phyloP scores from a whole-genome alignment of 164 flowering plant species.

The Akebia trifoliata region DNA sequence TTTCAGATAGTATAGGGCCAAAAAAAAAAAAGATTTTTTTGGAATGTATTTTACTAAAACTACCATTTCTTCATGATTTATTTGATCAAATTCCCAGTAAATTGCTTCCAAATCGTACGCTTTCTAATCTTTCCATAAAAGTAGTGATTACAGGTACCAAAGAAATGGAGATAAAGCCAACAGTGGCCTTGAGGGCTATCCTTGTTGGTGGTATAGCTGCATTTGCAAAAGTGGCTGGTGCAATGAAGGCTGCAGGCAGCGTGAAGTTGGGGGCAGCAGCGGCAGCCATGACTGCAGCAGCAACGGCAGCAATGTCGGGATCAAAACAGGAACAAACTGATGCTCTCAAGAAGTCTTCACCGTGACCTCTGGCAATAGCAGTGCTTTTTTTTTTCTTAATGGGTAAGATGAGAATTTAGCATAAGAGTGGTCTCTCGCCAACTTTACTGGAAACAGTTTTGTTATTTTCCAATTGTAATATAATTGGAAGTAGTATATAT shows the following conservation, averaged over 20 bases:
- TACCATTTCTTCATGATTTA: too few relatives aligned
- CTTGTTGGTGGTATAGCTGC: constrained; percentile 85
- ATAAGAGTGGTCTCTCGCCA: neutral
- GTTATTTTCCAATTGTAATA: too few relatives aligned
- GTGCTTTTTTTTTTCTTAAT: neutral
- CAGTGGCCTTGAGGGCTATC: constrained; percentile 78
- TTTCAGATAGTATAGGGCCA: too few relatives aligned
- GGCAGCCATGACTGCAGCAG: constrained; percentile 80
- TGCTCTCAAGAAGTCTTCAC: constrained; percentile 25
- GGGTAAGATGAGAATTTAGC: constrained; percentile 3
- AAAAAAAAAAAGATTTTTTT: too few relatives aligned
- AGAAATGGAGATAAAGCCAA: constrained; percentile 67
- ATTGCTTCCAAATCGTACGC: neutral
- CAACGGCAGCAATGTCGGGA: constrained; percentile 65
- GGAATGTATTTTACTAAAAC: too few relatives aligned
- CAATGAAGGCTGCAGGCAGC: constrained; percentile 86
- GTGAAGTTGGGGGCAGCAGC: constrained; percentile 85
- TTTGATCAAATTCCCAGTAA: too few relatives aligned
- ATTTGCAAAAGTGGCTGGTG: constrained; percentile 80
- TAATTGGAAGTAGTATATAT: too few relatives aligned
- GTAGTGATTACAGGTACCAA: constrained; percentile 12
- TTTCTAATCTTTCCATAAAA: neutral
- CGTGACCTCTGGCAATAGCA: constrained; percentile 7
- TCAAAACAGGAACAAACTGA: constrained; percentile 45
- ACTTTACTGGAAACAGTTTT: too few relatives aligned